Percentiles rank a stretch among this genome's conserved stretches.
phyloP scores from a whole-genome alignment of 345 rosid genomes.

The Acer yangbiense region DNA sequence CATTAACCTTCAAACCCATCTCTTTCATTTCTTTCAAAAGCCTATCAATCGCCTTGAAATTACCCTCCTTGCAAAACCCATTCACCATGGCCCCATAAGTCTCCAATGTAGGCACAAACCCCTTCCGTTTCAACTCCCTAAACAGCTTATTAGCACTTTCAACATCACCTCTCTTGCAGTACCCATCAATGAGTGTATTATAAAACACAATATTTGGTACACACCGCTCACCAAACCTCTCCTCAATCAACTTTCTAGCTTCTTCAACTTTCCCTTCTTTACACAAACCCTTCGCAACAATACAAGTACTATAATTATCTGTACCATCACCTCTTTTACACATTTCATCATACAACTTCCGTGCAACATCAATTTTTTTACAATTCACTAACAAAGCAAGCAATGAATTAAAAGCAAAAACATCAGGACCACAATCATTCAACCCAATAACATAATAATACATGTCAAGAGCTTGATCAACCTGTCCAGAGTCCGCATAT shows the following conservation, averaged over 20 bases:
- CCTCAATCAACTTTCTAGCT: conserved; percentile 63
- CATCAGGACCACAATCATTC: conserved; percentile 47
- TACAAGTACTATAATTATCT: conserved; percentile 74
- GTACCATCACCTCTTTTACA: conserved; percentile 44
- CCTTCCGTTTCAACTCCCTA: conserved; percentile 62
- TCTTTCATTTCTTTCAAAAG: conserved; percentile 71
- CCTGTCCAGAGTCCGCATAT: conserved; percentile 53
- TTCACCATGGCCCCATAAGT: conserved; percentile 68
- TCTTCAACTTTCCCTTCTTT: conserved; percentile 67
- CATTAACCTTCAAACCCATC: conserved; percentile 51
- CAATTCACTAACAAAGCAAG: conserved; percentile 45
- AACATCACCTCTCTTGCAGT: conserved; percentile 49
- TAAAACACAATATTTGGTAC: conserved; percentile 79
- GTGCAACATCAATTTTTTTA: conserved; percentile 46
- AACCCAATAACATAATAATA: conserved; percentile 36
- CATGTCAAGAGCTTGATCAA: conserved; percentile 57
- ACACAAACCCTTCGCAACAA: conserved; percentile 70
- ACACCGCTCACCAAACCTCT: conserved; percentile 77
- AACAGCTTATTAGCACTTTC: conserved; percentile 52
- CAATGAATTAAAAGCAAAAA: conserved; percentile 70
- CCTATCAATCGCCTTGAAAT: conserved; percentile 49
- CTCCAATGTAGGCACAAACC: conserved; percentile 63
- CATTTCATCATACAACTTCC: conserved; percentile 68
- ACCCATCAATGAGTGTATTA: conserved; percentile 73
- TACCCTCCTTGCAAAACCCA: conserved; percentile 64